Evolutionary conservation across 208 protist species (phyloP).

Genomic region (Jaenimonas drosophilae): DNA sequence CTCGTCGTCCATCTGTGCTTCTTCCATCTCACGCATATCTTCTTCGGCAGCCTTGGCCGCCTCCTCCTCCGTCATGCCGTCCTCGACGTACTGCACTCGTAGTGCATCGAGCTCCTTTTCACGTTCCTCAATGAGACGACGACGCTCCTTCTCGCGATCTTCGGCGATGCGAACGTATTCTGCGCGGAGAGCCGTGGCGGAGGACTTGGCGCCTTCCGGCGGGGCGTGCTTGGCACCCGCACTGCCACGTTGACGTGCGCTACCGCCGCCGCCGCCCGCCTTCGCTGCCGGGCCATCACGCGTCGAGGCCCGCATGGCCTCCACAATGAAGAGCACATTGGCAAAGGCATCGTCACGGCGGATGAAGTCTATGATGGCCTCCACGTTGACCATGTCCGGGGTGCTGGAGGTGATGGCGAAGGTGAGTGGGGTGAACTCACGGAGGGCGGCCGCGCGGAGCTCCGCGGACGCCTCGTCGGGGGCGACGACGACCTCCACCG

Average conservation of each 20-base stretch:
- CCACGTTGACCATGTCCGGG: constrained; percentile 17
- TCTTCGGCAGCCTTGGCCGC: constrained; percentile 28
- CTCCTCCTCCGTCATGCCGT: constrained; percentile 44
- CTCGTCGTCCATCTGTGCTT: constrained; percentile 13
- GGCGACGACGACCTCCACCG: constrained; percentile 8
- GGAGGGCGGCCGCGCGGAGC: constrained; percentile 10
- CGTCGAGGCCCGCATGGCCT: neutral
- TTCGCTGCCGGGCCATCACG: neutral
- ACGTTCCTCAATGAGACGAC: constrained; percentile 13
- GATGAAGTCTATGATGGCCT: constrained; percentile 16
- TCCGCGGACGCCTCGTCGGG: neutral
- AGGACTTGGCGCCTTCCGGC: constrained; percentile 4
- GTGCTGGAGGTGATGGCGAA: constrained; percentile 27
- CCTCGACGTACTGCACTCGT: constrained; percentile 54
- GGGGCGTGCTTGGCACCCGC: neutral
- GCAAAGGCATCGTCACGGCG: constrained; percentile 9
- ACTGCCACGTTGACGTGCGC: neutral
- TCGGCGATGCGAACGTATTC: constrained; percentile 46
- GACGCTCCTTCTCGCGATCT: constrained; percentile 21
- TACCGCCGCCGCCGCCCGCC: constrained; percentile 1
- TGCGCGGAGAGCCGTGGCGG: constrained; percentile 9
- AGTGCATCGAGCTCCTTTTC: constrained; percentile 17
- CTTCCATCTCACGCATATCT: constrained; percentile 21
- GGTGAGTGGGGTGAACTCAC: constrained; percentile 26
- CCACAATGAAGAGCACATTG: constrained; percentile 9